Base-by-base conservation (phyloP, 306 rosid species). In the Betula pendula region DNA sequence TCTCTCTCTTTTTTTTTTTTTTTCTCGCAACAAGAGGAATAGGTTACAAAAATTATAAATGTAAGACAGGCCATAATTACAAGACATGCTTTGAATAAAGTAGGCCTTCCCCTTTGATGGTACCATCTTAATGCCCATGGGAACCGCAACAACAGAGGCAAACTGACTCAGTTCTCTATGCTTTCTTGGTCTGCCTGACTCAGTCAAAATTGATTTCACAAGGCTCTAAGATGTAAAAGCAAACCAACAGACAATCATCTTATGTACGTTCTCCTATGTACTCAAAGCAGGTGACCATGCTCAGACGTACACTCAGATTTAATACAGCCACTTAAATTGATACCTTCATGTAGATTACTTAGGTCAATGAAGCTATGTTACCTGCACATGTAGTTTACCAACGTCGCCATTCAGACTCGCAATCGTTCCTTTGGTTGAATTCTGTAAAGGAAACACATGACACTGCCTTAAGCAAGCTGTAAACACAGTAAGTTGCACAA, bases 321-420 rank as follows among this genome's bases (percentile, higher is more conserved):
- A 77, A 71, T 40, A 72, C 59, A n/a, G 60, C 59, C 72, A 60
- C n/a, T 79, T 74, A 50, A 35, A 44, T 73, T 27, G 38, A 81
- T 51, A 69, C 35, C 59, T 75, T 71, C 55, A 52, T 55, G 78
- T 29, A 75, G 69, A 60, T 83, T 35, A 70, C 50, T 48, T 74
- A 62, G 72, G 75, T 14, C 71, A 52, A 74, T 51, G 29, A 3
- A 60, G 78, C 79, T 78, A 78, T 82, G 71, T 45, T 90, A 94
- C 98, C 94, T 87, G 96, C 29, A 60, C 80, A 50, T 53, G 88
- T 82, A 92, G 83, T 87, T 80, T 71, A 38, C 81, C 56, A 55
- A 81, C 67, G 74, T 81, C 80, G 75, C 83, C 86, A 71, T 81
- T 83, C 87, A 88, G 84, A 76, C 70, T 79, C 19, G 75, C 82